Base-by-base conservation (phyloP, 23 red algal genomes). In the Cyanidiococcus yangmingshanensis region DNA sequence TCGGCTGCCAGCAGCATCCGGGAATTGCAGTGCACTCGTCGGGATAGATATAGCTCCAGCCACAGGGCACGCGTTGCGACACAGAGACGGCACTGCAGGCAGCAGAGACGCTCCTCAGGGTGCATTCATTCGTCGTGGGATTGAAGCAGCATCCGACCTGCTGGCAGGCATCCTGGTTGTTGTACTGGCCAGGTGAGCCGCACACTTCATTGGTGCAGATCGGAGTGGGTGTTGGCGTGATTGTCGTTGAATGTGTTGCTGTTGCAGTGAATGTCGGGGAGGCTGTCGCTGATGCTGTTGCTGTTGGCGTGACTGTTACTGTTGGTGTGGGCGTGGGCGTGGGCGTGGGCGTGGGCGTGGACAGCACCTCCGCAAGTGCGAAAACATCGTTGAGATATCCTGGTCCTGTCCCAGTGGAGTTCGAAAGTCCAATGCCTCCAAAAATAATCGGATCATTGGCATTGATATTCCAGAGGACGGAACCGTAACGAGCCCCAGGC, bases 341-440 rank as follows among this genome's bases (percentile, higher is more conserved):
- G 16, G 63, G 63, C 27, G 63, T 71, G 3, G 63, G 63, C 32
- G 63, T 71, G 7, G 63, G 27, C 63, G 63, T 30, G 21, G 63
- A 7, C 63, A 35, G 3, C 7, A 30, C 7, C 27, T 17, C 63
- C 16, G 7, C 63, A 7, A 71, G 63, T 7, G 32, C n/a, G 32
- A 71, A 71, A 29, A 71, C n/a, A 71, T 71, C 63, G 27, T 71
- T 71, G 7, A 71, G 63, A 35, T 27, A 71, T 25, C 63, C 63
- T 17, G 15, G 3, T 30, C 16, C 50, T 15, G 16, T n/a, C 15
- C n/a, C 50, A 57, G 32, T 35, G 27, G 3, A 7, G 7, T 17
- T 17, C 7, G 7, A 54, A 15, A 21, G 21, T 71, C 63, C 63
- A 29, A 27, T 3, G 12, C 63, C 63, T 32, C 63, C 63, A 71